Conservation (phyloP, 257 asterid species). For the Fraxinus pennsylvanica region DNA sequence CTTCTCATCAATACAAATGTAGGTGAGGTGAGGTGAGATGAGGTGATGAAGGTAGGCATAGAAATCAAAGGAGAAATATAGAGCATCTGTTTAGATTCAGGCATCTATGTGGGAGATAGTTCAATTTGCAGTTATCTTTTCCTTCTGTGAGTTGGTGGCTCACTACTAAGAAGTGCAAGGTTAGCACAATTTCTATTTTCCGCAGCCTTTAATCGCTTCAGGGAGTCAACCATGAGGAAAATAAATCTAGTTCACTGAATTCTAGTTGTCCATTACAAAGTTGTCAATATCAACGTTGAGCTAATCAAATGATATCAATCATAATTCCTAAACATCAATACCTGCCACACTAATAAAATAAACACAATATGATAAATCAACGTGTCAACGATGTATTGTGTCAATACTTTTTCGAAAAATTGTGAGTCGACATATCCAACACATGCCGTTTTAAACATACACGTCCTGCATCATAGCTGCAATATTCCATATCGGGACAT, state of each 20-base stretch:
- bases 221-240: no score
- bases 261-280: background rate
- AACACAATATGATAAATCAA: background rate
- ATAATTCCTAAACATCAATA: background rate
- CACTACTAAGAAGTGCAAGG: background rate
- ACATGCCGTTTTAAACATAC: no score
- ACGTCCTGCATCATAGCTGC: background rate
- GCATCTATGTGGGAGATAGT: background rate
- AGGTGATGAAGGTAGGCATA: background rate
- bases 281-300: no score
- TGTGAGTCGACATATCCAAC: no score
- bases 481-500: background rate
- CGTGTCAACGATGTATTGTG: no score
- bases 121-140: background rate
- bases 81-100: background rate
- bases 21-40: background rate
- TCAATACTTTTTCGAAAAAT: no score
- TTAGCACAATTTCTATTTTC: no score
- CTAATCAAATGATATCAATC: background rate
- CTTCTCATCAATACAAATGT: background rate
- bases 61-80: background rate
- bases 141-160: background rate
- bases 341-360: background rate
- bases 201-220: no score
- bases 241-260: background rate